Percentiles rank a stretch among this genome's conserved stretches.
phyloP scores from a whole-genome alignment of 208 protist species.

The Trypanosomatidae sp. region DNA sequence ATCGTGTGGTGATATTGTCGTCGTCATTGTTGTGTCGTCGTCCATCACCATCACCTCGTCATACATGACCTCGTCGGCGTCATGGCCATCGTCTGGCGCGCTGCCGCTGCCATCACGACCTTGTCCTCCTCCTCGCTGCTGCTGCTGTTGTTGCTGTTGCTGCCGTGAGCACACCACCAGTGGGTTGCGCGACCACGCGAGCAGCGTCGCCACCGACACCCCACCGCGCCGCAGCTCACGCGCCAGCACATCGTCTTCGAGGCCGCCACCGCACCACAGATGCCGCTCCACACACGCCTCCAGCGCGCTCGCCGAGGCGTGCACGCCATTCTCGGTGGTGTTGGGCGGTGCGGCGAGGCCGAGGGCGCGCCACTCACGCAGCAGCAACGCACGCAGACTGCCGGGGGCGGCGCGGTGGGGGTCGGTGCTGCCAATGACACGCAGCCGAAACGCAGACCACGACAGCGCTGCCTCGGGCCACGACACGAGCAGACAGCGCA shows the following conservation, averaged over 20 bases:
- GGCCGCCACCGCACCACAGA: slow-evolving; percentile 14
- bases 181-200: slow-evolving; percentile 9
- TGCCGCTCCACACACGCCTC: slow-evolving; percentile 8
- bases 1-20: neutral
- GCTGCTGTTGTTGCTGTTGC: neutral
- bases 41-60: slow-evolving; percentile 9
- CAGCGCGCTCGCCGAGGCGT: slow-evolving; percentile 1
- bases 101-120: too few species aligned
- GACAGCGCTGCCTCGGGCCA: slow-evolving; percentile 28
- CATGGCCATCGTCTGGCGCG: too few species aligned
- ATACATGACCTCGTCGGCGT: too few species aligned
- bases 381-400: slow-evolving; percentile 35
- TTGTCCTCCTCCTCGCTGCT: neutral
- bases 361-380: slow-evolving; percentile 28
- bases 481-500: slow-evolving; percentile 49
- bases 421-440: slow-evolving; percentile 30
- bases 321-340: slow-evolving; percentile 43
- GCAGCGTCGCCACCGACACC: slow-evolving; percentile 19
- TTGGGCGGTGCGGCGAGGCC: slow-evolving; percentile 30
- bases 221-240: slow-evolving; percentile 14
- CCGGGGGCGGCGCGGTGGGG: slow-evolving; percentile 13
- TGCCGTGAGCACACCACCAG: neutral
- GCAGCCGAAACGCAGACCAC: slow-evolving; percentile 8
- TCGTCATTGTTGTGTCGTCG: slow-evolving; percentile 7
- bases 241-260: slow-evolving; percentile 15